These are phyloP conservation scores for Phyllosticta capitalensis DNA, from an alignment of 2,329 filamentous ascomycete species.

Conservation along the genomic window DNA sequence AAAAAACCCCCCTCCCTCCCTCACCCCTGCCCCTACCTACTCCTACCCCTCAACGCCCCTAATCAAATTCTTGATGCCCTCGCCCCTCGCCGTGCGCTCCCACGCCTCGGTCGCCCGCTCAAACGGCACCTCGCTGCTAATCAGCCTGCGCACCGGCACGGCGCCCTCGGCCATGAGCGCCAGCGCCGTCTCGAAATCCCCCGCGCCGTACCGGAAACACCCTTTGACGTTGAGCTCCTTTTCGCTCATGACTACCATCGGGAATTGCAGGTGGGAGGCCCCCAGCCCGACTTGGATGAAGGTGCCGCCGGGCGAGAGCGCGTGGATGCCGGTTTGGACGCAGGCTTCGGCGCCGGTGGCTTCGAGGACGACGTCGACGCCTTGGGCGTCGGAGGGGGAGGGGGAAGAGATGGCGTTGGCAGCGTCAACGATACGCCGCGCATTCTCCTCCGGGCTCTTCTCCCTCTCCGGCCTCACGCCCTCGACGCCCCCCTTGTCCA, in stretches of 20 bases:
- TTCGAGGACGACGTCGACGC: slow-evolving; percentile 18
- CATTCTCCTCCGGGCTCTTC: neutral
- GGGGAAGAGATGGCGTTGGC: slow-evolving; percentile 12
- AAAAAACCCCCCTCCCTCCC: neutral
- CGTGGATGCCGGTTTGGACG: slow-evolving; percentile 15
- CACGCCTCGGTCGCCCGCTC: slow-evolving; percentile 22
- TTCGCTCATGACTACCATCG: slow-evolving; percentile 6
- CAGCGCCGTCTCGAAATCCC: slow-evolving; percentile 25
- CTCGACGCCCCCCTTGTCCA: slow-evolving; percentile 32
- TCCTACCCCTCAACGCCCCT: slow-evolving; percentile 18
- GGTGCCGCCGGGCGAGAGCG: slow-evolving; percentile 14
- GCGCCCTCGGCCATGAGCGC: slow-evolving; percentile 17
- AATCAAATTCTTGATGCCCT: slow-evolving; percentile 28
- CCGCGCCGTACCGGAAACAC: slow-evolving; percentile 23
- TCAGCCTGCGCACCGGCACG: slow-evolving; percentile 20
- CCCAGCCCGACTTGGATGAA: slow-evolving; percentile 20
- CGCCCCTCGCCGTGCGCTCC: slow-evolving; percentile 22
- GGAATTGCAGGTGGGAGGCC: neutral
- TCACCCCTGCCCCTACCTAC: neutral
- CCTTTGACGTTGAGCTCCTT: slow-evolving; percentile 20
- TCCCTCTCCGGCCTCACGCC: slow-evolving; percentile 6
- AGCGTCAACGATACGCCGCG: slow-evolving; percentile 11
- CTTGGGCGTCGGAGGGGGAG: slow-evolving; percentile 11
- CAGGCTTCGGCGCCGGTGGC: slow-evolving; percentile 19
- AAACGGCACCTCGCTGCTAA: slow-evolving; percentile 23